Evolutionary conservation across 2,329 filamentous ascomycete genomes (phyloP), one percentile per base, ranked within the genome.

Genomic region (Cercospora canescens): DNA sequence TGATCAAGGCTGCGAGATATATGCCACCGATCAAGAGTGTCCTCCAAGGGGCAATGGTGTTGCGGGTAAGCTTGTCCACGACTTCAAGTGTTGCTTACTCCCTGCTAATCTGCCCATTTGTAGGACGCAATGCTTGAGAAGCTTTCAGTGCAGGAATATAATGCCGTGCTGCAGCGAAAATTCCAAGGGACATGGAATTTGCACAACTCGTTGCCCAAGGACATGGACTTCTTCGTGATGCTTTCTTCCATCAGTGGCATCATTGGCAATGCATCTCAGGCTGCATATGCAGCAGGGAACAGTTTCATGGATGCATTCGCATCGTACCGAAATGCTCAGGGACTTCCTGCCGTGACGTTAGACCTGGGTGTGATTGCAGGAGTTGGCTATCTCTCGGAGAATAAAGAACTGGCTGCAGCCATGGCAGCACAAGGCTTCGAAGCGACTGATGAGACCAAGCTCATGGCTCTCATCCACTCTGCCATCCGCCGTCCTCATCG

Each of bases 41-140:
- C 24, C 57, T 79, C n/a, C 76, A 79, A 64, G 75, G 67, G 2
- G 74, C 77, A 7, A 79, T 78, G 75, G 72, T 74, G 30, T 32
- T 32, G 9, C 30, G 30, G 30, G 30, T 32, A 32, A 32, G 30
- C 30, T 32, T 32, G 30, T 5, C 30, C 30, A 6, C 30, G 30
- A 32, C 30, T 32, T 32, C 9, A 9, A 32, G 9, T 9, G 5
- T 32, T 32, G 30, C 30, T 32, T 32, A 5, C 30, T 32, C 30
- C 9, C 30, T 32, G 30, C 30, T 32, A 32, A 32, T 32, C 30
- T 32, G 5, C 9, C 30, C 30, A n/a, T 9, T 66, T 78, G 3
- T 37, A 68, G 48, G 66, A 72, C 18, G 28, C 45, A 7, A 48
- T 67, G 0, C 69, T 73, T 30, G 60, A 67, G 6, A 61, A 63